Evolutionary conservation across 73 alveolate genomes (phyloP).

Genomic region (Stentor coeruleus): DNA sequence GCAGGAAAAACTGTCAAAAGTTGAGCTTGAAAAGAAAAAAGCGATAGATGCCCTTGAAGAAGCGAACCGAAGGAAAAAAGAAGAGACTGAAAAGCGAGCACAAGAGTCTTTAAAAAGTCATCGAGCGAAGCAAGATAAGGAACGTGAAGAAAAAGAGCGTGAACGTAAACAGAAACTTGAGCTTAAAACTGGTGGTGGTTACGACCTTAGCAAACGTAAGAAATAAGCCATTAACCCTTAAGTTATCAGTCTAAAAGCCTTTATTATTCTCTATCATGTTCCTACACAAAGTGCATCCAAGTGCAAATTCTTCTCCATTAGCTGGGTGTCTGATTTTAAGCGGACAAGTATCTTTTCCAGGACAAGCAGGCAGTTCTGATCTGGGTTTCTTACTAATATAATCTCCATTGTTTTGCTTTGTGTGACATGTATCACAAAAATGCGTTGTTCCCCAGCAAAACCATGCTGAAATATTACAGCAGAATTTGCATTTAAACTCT

Average conservation of each 20-base stretch:
- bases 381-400: constrained; percentile 75
- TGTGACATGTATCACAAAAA: constrained; percentile 98
- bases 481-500: constrained; percentile 90
- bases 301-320: constrained; percentile 96
- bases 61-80: constrained; percentile 6
- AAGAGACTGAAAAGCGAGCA: constrained; percentile 17
- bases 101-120: not conserved
- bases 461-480: constrained; percentile 96
- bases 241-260: constrained; percentile 37
- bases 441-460: constrained; percentile 98
- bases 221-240: not conserved
- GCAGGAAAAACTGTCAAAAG: not conserved
- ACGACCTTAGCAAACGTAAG: constrained; percentile 14
- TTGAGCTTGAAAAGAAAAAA: not conserved
- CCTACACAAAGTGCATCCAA: constrained; percentile 96
- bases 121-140: constrained; percentile 17
- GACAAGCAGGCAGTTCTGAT: constrained; percentile 77
- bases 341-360: constrained; percentile 72
- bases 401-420: constrained; percentile 86
- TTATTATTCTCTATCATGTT: constrained; percentile 47
- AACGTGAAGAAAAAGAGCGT: not conserved
- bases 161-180: constrained; percentile 10
- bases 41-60: not conserved
- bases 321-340: constrained; percentile 91
- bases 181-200: constrained; percentile 4